Conservation (phyloP, 2,329 filamentous ascomycete species). For the Ustulina deusta region DNA sequence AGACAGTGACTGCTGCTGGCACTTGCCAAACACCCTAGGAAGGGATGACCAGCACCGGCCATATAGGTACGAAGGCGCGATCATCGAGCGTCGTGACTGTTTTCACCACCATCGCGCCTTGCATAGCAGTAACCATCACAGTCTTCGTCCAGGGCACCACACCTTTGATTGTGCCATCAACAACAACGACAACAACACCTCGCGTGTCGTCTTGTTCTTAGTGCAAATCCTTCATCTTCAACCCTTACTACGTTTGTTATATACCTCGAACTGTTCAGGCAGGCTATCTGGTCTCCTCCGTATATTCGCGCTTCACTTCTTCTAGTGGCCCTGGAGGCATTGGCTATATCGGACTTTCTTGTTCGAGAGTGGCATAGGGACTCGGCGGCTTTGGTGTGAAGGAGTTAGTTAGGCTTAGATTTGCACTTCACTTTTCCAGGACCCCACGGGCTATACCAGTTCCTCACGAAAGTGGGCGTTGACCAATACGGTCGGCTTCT, state of each 20-base stretch:
- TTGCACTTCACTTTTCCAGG: constrained; percentile 17
- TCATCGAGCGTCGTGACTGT: constrained; percentile 33
- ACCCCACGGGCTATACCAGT: constrained; percentile 10
- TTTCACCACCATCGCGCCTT: constrained; percentile 13
- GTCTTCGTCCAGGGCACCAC: constrained; percentile 16
- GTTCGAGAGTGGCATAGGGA: constrained; percentile 23
- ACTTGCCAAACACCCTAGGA: constrained; percentile 45
- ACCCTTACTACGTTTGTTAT: constrained; percentile 35
- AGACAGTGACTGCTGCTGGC: constrained; percentile 47
- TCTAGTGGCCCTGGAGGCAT: constrained; percentile 48
- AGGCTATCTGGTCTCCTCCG: constrained; percentile 12
- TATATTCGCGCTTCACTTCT: constrained; percentile 46
- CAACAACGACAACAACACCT: constrained; percentile 1
- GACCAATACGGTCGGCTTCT: constrained; percentile 21
- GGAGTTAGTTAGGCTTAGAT: constrained; percentile 33
- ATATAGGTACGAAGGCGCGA: constrained; percentile 24
- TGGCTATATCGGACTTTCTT: constrained; percentile 42
- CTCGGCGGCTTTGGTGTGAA: constrained; percentile 18
- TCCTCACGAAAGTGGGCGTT: neutral
- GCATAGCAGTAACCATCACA: constrained; percentile 30
- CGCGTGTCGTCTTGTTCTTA: constrained; percentile 28
- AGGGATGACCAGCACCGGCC: constrained; percentile 34
- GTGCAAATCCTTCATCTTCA: constrained; percentile 22
- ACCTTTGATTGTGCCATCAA: constrained; percentile 19
- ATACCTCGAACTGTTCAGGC: constrained; percentile 31